These are phyloP conservation scores for Malassezia obtusa DNA, from an alignment of 1,284 basidiomycete genomes.

Conservation along the genomic window DNA sequence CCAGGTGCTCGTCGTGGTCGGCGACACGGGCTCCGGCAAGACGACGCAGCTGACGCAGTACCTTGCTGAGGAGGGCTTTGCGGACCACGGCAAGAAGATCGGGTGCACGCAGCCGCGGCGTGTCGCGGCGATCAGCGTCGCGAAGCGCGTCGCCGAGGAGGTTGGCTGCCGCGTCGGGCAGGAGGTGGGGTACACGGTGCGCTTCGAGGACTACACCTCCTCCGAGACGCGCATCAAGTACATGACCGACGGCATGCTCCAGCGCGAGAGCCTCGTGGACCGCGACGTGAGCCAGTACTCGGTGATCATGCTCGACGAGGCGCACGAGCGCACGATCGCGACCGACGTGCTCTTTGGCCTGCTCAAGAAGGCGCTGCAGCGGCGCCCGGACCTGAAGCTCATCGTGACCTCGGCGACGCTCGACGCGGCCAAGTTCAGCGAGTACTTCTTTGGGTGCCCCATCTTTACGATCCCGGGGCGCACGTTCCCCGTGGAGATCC, in stretches of 20 bases:
- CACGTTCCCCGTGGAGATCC: constrained; percentile 91
- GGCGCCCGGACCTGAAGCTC: constrained; percentile 85
- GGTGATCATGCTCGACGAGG: constrained; percentile 96
- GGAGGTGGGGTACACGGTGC: constrained; percentile 96
- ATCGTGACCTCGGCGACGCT: constrained; percentile 97
- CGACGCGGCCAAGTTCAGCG: constrained; percentile 98
- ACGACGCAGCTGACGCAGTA: constrained; percentile 86
- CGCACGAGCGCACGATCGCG: constrained; percentile 93
- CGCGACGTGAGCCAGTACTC: constrained; percentile 85
- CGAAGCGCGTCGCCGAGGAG: constrained; percentile 94
- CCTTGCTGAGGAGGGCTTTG: constrained; percentile 75
- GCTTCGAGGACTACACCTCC: constrained; percentile 96
- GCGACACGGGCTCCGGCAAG: constrained; percentile 86
- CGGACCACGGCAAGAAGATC: constrained; percentile 69
- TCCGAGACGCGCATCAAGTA: constrained; percentile 98
- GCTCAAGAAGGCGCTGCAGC: constrained; percentile 88
- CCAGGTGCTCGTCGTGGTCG: constrained; percentile 86
- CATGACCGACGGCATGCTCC: constrained; percentile 99
- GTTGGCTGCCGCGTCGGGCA: constrained; percentile 91
- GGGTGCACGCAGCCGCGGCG: constrained; percentile 97
- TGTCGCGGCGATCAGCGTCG: constrained; percentile 98
- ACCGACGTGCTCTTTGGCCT: constrained; percentile 96
- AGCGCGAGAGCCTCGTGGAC: constrained; percentile 90
- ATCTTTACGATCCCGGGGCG: constrained; percentile 99
- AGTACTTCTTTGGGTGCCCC: constrained; percentile 95